Base-by-base conservation (phyloP, 305 asterid genomes). In the Fraxinus platypoda region DNA sequence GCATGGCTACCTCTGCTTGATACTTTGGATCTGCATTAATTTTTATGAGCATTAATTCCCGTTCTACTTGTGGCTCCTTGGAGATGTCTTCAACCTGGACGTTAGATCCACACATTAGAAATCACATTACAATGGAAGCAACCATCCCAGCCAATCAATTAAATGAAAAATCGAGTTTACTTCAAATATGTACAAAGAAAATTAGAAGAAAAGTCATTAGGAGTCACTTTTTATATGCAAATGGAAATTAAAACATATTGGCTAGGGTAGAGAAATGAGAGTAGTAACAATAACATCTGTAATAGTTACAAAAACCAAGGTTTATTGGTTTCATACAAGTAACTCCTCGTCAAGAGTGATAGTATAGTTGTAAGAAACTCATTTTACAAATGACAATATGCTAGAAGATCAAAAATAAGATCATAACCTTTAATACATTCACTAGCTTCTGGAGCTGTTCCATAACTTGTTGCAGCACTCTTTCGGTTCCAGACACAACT, bases 371-470 rank as follows among this genome's bases (percentile, higher is more conserved):
- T 26, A 62, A 52, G 54, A 79, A 73, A 49, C 33, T 74, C 74
- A 86, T 59, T 9, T 28, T 1, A 26, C 17, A 37, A 76, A 19
- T 59, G 70, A 35, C 8, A 37, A 12, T 19, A 71, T 34, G 52
- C 35, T 25, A 6, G 74, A 23, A 74, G 75, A 79, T 62, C 26
- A 71, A 81, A 77, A 79, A 75, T 75, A 35, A 78, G 83, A 88
- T 26, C 9, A 43, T 41, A 75, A 95, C 99, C 99, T 95, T 95
- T 78, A 95, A 80, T 37, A 95, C 98, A 79, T 95, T 95, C 79
- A 95, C 97, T 11, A 96, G 97, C 89, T 96, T 93, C 84, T 90
- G 96, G 15, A 96, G 95, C 87, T 96, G 99, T 88, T 94, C 95
- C 93, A 90, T 92, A 84, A 94, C 99, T 84, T 92, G 98, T 80